These are phyloP conservation scores for Cicer cuneatum DNA, from an alignment of 306 rosid genomes.

Conservation along the genomic window DNA sequence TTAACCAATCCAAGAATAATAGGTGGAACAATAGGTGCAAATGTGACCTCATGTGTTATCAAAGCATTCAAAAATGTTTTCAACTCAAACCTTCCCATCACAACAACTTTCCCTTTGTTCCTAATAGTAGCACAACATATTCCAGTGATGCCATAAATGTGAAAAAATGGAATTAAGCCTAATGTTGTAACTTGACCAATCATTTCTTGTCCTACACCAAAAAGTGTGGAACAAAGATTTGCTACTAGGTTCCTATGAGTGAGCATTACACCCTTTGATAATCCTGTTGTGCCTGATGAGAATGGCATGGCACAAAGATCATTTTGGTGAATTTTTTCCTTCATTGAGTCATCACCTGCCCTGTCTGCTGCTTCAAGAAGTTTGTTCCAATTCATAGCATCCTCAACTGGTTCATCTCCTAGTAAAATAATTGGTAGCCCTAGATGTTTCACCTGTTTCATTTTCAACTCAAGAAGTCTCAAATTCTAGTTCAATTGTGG, in stretches of 20 bases:
- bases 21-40: conserved; percentile 94
- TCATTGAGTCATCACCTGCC: conserved; percentile 45
- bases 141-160: conserved; percentile 91
- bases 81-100: conserved; percentile 82
- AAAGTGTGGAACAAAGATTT: conserved; percentile 84
- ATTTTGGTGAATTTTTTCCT: conserved; percentile 57
- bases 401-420: conserved; percentile 72
- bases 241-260: conserved; percentile 80
- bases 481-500: not conserved
- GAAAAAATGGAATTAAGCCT: conserved; percentile 87
- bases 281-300: conserved; percentile 95
- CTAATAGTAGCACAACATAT: conserved; percentile 86
- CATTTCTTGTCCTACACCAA: conserved; percentile 61
- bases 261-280: conserved; percentile 94
- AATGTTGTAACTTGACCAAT: conserved; percentile 76
- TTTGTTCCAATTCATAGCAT: conserved; percentile 76
- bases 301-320: conserved; percentile 94
- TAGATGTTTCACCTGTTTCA: conserved; percentile 65
- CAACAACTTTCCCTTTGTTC: conserved; percentile 90
- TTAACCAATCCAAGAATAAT: conserved; percentile 81
- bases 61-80: conserved; percentile 72
- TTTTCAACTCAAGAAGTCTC: conserved; percentile 27
- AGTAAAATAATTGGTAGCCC: conserved; percentile 67
- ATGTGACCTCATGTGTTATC: conserved; percentile 75
- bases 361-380: conserved; percentile 78